These are phyloP conservation scores for Helianthus annuus DNA, from an alignment of 129 eudicot species.

Conservation along the genomic window DNA sequence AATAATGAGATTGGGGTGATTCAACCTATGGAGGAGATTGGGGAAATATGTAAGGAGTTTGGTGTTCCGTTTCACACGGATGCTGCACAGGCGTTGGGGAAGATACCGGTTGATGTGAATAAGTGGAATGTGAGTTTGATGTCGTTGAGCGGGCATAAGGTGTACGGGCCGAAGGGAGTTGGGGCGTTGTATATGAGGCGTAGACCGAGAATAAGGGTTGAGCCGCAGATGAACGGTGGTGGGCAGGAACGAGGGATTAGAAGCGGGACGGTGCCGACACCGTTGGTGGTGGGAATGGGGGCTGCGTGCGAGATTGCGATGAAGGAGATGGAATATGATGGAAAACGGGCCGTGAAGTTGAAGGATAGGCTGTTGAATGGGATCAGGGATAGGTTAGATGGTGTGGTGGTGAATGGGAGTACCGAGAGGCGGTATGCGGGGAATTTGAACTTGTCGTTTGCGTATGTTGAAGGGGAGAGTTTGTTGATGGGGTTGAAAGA, in stretches of 20 bases:
- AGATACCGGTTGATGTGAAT: conserved; percentile 78
- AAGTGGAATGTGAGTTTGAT: conserved; percentile 91
- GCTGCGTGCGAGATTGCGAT: conserved; percentile 93
- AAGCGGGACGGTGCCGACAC: conserved; percentile 97
- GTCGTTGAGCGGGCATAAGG: conserved; percentile 96
- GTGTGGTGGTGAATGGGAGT: conserved; percentile 92
- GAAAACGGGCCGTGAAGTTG: conserved; percentile 51
- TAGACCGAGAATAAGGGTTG: conserved; percentile 85
- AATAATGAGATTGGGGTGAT: conserved; percentile 97
- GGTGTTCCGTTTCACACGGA: conserved; percentile 81
- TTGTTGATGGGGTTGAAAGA: conserved; percentile 98
- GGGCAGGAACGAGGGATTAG: conserved; percentile 99
- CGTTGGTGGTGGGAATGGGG: conserved; percentile 93
- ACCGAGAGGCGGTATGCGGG: conserved; percentile 75
- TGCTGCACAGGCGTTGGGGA: conserved; percentile 95
- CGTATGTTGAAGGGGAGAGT: conserved; percentile 97
- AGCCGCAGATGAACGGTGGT: conserved; percentile 99
- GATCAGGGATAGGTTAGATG: conserved; percentile 69
- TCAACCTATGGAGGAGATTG: conserved; percentile 92
- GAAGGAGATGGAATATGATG: conserved; percentile 96
- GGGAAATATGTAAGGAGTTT: conserved; percentile 77
- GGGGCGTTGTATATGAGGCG: conserved; percentile 95
- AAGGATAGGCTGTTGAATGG: conserved; percentile 71
- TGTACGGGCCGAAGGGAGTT: conserved; percentile 88
- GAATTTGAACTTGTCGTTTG: conserved; percentile 91